Evolutionary conservation across 73 alveolate genomes (phyloP).

Genomic region (Paramecium tetraurelia): DNA sequence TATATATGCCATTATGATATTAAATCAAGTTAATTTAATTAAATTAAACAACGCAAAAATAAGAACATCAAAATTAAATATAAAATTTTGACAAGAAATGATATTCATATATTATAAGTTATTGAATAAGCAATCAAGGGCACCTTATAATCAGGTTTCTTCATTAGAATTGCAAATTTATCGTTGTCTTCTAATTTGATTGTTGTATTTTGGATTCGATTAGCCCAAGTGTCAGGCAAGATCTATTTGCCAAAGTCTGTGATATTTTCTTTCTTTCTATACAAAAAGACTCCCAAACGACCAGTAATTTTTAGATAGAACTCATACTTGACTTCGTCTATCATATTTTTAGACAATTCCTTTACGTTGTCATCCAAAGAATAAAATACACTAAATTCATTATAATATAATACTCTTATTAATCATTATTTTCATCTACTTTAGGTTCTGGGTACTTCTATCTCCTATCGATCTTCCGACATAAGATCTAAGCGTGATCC

Average conservation of each 20-base stretch:
- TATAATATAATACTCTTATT: background rate
- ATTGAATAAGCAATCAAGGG: background rate
- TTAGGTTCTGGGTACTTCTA: background rate
- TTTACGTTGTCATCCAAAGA: background rate
- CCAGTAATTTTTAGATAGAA: background rate
- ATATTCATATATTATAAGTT: background rate
- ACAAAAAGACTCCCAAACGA: background rate
- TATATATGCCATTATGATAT: background rate
- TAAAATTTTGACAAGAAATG: background rate
- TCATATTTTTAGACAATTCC: background rate
- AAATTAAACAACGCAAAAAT: no score
- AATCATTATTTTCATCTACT: background rate
- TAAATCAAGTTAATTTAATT: no score
- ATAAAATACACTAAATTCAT: background rate
- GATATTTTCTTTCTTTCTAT: background rate
- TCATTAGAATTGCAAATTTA: background rate
- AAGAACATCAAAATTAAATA: background rate
- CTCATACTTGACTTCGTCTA: background rate
- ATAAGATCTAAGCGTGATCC: background rate
- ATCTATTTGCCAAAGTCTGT: background rate
- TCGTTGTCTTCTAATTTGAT: background rate
- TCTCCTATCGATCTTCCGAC: background rate
- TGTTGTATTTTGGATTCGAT: background rate
- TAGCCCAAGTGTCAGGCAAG: background rate
- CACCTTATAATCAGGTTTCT: background rate